phyloP scores from a whole-genome alignment of 169 alveolate species.

The Plasmodium chabaudi region DNA sequence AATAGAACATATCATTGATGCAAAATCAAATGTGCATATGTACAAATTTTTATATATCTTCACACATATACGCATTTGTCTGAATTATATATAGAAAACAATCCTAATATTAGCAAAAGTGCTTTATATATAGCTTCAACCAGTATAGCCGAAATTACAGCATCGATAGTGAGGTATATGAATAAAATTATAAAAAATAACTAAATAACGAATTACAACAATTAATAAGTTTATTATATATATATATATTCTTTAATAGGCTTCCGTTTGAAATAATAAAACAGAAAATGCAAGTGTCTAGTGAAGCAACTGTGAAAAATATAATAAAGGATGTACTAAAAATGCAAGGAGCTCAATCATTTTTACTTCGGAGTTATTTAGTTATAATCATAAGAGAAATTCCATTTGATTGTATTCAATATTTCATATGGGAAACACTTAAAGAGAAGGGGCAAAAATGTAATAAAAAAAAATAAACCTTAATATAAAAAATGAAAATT shows the following conservation, averaged over 20 bases:
- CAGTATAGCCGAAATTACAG: conserved; percentile 49
- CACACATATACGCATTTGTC: no score
- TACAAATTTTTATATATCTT: background rate
- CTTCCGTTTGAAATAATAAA: conserved; percentile 94
- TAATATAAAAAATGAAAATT: background rate
- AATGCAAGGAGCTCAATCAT: conserved; percentile 87
- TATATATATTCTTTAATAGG: conserved; percentile 76
- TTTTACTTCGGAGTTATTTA: conserved; percentile 89
- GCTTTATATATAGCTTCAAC: conserved; percentile 49
- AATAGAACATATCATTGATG: background rate
- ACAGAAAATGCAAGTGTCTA: conserved; percentile 91
- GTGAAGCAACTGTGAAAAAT: conserved; percentile 79
- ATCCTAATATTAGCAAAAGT: conserved; percentile 46
- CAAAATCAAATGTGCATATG: background rate
- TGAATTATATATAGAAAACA: conserved; percentile 16
- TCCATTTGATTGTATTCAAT: conserved; percentile 93
- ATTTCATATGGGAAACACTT: conserved; percentile 90
- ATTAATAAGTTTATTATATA: background rate
- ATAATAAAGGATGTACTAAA: conserved; percentile 83
- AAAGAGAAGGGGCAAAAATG: conserved; percentile 78
- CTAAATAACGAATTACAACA: background rate
- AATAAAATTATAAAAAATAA: conserved; percentile 8
- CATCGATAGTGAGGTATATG: conserved; percentile 31
- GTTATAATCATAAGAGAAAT: conserved; percentile 90
- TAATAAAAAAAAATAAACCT: conserved; percentile 1